Base-by-base conservation (phyloP, 352 stramenopile species). In the Peronospora tabacina region DNA sequence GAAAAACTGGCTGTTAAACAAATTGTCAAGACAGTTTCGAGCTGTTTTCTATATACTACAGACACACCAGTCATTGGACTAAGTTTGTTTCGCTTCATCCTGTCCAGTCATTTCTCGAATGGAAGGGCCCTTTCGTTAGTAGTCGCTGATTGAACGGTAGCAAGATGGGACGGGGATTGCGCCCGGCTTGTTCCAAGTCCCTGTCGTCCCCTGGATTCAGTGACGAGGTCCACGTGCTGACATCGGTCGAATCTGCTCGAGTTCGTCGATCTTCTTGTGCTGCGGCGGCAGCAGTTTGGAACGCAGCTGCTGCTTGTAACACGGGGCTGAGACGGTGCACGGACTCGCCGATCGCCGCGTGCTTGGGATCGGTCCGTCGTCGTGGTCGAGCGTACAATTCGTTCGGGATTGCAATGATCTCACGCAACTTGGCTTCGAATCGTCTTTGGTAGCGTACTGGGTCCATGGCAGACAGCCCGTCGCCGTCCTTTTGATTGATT, bases 381-480 rank as follows among this genome's bases (percentile, higher is more conserved):
- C 64, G 52, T 3, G 29, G 49, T 20, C 62, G 61, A 36, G n/a
- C n/a, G n/a, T 63, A 59, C 22, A 67, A 71, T 19, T 90, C 70
- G 51, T 82, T 87, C 7, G 79, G 79, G 17, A 91, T 67, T 10
- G 74, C 62, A 19, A 91, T 91, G 52, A 92, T 85, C 46, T 92
- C 78, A 11, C 73, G 72, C 43, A 90, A 52, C 56, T 92, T 92
- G 29, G 69, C 40, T 44, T 90, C 79, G 36, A 95, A 95, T n/a
- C 85, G 80, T 8, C 59, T 61, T 49, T 89, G 77, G 54, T 95
- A 95, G 11, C 38, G 49, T 15, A 75, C 64, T 0, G 85, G 84
- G 8, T 89, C 72, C 40, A 95, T 93, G 4, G 85, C 85, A 7
- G 80, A 93, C n/a, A 95, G 50, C 0, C 85, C 85, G 3, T 90